phyloP scores from a whole-genome alignment of 495 filamentous ascomycete species.

The Neurospora sp. region DNA sequence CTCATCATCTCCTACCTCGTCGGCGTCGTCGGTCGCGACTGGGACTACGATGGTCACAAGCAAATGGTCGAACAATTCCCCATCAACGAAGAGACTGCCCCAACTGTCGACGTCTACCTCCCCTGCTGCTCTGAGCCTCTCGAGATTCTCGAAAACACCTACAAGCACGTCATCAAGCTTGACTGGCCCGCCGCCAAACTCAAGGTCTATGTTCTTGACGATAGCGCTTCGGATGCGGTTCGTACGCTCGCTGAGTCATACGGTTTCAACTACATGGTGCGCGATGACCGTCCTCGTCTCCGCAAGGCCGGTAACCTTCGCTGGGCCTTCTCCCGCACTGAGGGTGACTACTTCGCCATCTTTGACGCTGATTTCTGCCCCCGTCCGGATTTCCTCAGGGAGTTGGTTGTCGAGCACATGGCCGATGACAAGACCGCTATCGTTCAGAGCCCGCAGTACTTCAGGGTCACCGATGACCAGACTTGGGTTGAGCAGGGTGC shows the following conservation, averaged over 20 bases:
- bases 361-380: constrained; percentile 28
- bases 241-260: constrained; percentile 14
- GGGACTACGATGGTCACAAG: constrained; percentile 18
- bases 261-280: constrained; percentile 24
- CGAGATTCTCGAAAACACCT: constrained; percentile 26
- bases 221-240: constrained; percentile 13
- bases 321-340: constrained; percentile 20
- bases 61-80: constrained; percentile 10
- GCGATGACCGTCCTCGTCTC: constrained; percentile 21
- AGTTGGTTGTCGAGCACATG: constrained; percentile 22
- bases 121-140: constrained; percentile 25
- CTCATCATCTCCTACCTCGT: constrained; percentile 25
- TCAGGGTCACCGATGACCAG: constrained; percentile 21
- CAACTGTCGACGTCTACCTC: constrained; percentile 24
- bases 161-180: constrained; percentile 19
- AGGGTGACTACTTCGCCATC: constrained; percentile 23
- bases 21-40: constrained; percentile 21
- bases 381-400: constrained; percentile 18
- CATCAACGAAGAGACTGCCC: constrained; percentile 20
- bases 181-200: constrained; percentile 20
- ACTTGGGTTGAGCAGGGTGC: constrained; percentile 28
- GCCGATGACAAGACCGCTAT: constrained; percentile 22
- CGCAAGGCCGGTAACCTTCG: constrained; percentile 26
- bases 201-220: constrained; percentile 20
- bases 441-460: constrained; percentile 22